Evolutionary conservation across 75 land plant species (phyloP), one percentile per base, ranked within the genome.

Genomic region (Cupressus sempervirens): DNA sequence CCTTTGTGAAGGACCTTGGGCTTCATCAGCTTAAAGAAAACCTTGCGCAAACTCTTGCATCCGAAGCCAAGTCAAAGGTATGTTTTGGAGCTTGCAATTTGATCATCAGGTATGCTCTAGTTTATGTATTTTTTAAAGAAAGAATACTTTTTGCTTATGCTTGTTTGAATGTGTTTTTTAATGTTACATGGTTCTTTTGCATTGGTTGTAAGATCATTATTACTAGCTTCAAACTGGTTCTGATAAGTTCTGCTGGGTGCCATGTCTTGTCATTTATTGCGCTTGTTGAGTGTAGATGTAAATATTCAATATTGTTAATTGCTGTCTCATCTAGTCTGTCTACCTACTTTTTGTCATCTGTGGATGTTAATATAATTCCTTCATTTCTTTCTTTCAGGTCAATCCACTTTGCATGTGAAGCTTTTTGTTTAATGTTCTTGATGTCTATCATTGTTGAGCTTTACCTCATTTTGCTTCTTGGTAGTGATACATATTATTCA

Each of bases 1-100:
- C 62, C 2, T 38, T 86, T 32, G 36, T 58, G 52, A 46, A 90
- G 87, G 93, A 90, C 82, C 91, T 93, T 32, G 94, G 94, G 45
- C 77, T 93, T 45, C 10, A 83, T 62, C 79, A 79, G 81, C 79
- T 92, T 29, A 86, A 87, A 8, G 54, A 89, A 83, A 74, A 88
- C 86, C 84, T 89, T 43, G 67, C 26, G 1, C 68, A 85, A 7
- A 86, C 85, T 36, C 75, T 84, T 5, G 77, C 65, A 16, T 45
- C 75, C 76, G 87, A 43, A 36, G 30, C 41, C 76, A 87, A 89
- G 45, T 84, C 82, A 62, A 45, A 80, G 88, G 86, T 89, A 82
- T 83, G 41, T 38, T 54, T 73, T 36, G 26, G 35, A 65, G 30
- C 81, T 62, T 75, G 41, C 84, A 15, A 1, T 62, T 62, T 62